phyloP scores from a whole-genome alignment of 139 green algal genomes.

The Desmodesmus armatus region DNA sequence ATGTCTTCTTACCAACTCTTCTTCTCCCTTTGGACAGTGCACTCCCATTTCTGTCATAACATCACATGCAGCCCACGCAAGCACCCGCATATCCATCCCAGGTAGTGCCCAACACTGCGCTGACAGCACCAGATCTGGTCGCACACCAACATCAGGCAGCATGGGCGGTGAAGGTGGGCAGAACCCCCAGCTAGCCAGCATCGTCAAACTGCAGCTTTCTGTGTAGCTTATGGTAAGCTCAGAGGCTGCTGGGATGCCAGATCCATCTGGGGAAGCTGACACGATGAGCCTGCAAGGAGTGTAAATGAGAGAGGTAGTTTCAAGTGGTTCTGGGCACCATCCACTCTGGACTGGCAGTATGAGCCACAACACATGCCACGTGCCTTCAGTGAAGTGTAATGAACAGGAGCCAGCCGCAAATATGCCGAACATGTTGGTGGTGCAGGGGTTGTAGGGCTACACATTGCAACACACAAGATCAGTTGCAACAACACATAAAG shows the following conservation, averaged over 20 bases:
- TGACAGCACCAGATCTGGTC: not conserved
- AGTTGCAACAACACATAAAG: not conserved
- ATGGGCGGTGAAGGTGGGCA: not conserved
- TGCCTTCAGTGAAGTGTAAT: not conserved
- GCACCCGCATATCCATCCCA: not conserved
- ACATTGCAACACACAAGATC: not conserved
- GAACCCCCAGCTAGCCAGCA: conserved; percentile 5
- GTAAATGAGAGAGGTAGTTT: not conserved
- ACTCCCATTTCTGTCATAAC: not conserved
- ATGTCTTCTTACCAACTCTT: not conserved
- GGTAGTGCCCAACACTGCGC: not conserved
- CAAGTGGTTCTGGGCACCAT: not conserved
- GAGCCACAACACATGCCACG: not conserved
- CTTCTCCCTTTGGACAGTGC: not conserved
- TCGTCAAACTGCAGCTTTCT: not conserved
- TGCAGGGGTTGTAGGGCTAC: not conserved
- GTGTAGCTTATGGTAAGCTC: not conserved
- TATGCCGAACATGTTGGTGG: not conserved
- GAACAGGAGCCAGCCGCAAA: not conserved
- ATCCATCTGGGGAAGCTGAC: not conserved
- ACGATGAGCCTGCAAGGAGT: not conserved
- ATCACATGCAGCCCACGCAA: not conserved
- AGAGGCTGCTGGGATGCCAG: not conserved
- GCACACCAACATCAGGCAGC: not conserved
- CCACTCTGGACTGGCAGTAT: not conserved